Evolutionary conservation across 495 filamentous ascomycete genomes (phyloP).

Genomic region (Sordaria brevicollis): DNA sequence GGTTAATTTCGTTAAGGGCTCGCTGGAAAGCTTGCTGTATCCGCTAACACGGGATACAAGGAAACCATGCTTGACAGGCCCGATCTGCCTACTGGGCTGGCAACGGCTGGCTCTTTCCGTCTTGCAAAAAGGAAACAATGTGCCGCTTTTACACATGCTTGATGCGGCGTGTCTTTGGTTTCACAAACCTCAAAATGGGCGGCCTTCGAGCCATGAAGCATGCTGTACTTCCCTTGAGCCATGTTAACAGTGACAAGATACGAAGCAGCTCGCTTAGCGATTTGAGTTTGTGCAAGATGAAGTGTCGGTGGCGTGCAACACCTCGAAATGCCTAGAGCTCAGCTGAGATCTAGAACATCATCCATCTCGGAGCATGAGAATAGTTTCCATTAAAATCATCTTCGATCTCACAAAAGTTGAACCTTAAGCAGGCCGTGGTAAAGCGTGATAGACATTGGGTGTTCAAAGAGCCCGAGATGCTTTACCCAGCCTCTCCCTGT

Average conservation of each 20-base stretch:
- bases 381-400: background rate
- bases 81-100: background rate
- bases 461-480: background rate
- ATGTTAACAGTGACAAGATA: background rate
- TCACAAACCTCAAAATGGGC: background rate
- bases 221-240: background rate
- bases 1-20: background rate
- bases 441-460: background rate
- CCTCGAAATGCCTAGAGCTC: background rate
- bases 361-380: background rate
- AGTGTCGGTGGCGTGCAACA: background rate
- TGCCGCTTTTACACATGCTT: background rate
- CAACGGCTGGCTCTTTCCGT: background rate
- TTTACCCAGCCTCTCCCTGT: background rate
- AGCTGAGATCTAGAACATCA: background rate
- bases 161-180: background rate
- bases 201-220: background rate
- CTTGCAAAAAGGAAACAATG: background rate
- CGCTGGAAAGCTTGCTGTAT: background rate
- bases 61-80: background rate
- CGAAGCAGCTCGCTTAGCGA: background rate
- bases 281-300: background rate
- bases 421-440: too few relatives aligned
- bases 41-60: background rate
- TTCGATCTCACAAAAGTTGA: too few relatives aligned